These are phyloP conservation scores for Alternaria triticina DNA, from an alignment of 2,329 filamentous ascomycete species.

Conservation along the genomic window DNA sequence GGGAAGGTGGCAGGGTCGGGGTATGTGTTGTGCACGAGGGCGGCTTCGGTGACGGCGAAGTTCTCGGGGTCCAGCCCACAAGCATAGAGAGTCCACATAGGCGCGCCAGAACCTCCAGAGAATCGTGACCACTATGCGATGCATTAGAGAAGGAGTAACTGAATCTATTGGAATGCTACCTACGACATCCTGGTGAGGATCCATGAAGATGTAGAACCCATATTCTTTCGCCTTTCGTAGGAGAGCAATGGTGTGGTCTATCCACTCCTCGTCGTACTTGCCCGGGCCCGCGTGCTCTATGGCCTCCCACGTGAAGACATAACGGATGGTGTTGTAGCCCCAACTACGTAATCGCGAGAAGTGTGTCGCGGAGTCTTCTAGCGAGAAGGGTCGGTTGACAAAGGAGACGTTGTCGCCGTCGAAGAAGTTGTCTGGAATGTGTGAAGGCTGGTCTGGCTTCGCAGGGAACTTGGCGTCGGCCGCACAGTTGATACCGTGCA, in stretches of 20 bases:
- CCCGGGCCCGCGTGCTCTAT: conserved; percentile 91
- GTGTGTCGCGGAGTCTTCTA: conserved; percentile 82
- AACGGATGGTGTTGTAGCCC: conserved; percentile 96
- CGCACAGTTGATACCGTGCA: conserved; percentile 93
- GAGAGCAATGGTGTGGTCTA: conserved; percentile 86
- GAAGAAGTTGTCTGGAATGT: conserved; percentile 80
- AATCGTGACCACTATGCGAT: conserved; percentile 82
- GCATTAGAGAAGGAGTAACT: conserved; percentile 24
- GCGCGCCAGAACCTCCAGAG: conserved; percentile 91
- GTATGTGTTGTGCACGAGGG: conserved; percentile 93
- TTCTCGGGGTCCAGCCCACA: conserved; percentile 86
- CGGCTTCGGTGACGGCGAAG: conserved; percentile 86
- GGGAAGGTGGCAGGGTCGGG: conserved; percentile 84
- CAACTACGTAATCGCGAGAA: conserved; percentile 85
- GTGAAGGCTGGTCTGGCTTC: conserved; percentile 79
- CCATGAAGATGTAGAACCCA: conserved; percentile 97
- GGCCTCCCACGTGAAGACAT: conserved; percentile 99
- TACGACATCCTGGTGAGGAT: conserved; percentile 97
- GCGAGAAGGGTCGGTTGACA: conserved; percentile 80
- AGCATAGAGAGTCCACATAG: conserved; percentile 97
- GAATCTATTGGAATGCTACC: conserved; percentile 44
- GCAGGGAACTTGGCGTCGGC: conserved; percentile 90
- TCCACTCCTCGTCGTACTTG: conserved; percentile 91
- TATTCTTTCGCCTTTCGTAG: conserved; percentile 85
- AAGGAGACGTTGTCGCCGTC: conserved; percentile 93